Evolutionary conservation across 352 stramenopile genomes (phyloP), one percentile per base, ranked within the genome.

Genomic region (Plasmopara halstedii): DNA sequence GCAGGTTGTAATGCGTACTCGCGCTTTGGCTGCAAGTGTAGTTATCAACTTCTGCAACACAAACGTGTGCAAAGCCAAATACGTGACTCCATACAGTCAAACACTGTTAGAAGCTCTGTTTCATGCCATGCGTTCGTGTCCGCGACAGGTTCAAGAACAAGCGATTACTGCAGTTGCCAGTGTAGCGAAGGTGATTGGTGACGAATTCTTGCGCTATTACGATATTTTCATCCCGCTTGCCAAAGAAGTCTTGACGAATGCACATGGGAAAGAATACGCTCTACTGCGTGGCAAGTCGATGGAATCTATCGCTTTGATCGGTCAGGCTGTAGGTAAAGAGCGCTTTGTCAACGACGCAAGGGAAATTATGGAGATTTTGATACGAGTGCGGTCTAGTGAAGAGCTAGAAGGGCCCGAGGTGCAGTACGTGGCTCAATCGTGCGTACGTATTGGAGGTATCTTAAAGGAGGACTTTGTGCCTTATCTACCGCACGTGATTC

Each of bases 271-370:
- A 38, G 74, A 89, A 53, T 93, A 85, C 60, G 56, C 75, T 36
- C 62, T 94, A 42, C 57, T 94, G 53, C 79, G 82, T 41, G 82
- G 82, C 49, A 94, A 94, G 56, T 67, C 79, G 19, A 94, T 94
- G 82, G 82, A 94, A 56, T 87, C 79, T 35, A 90, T 94, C 60
- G 82, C 82, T 38, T 58, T 94, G 27, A 91, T 94, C 50, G 82
- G 82, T 22, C 79, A 94, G 64, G 79, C 82, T 9, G 82, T 94
- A n/a, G 82, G 82, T 35, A 94, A 94, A 60, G 67, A 89, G 22
- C 67, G 65, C 17, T 94, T 94, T 29, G 66, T 78, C 3, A 58
- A 46, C 9, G 82, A 94, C 50, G 82, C 82, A 31, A 85, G 83
- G 62, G 71, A 70, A n/a, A 76, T 94, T 33, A 94, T 94, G 82